These are phyloP conservation scores for Fomitopsis pinicola DNA, from an alignment of 1,284 basidiomycete genomes.

Conservation along the genomic window DNA sequence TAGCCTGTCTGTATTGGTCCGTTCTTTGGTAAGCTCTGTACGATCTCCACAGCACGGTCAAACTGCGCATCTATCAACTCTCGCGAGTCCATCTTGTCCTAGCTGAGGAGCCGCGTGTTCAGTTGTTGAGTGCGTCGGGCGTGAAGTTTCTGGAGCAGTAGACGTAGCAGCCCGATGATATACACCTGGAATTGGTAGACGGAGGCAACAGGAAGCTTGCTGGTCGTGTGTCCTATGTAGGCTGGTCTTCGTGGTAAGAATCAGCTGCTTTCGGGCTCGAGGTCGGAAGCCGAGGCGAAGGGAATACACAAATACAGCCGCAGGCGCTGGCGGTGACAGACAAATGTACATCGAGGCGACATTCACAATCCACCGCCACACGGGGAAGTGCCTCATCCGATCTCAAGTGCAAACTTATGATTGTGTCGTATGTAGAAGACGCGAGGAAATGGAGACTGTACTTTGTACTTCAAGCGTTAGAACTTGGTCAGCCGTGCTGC, in stretches of 20 bases:
- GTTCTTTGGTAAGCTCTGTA: slow-evolving; percentile 87
- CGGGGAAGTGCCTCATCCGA: too few relatives aligned
- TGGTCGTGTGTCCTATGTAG: background rate
- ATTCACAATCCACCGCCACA: too few relatives aligned
- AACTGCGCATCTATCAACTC: slow-evolving; percentile 79
- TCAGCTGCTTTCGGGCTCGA: background rate
- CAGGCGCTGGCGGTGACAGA: too few relatives aligned
- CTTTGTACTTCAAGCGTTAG: too few relatives aligned
- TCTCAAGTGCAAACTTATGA: too few relatives aligned
- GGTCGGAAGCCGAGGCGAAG: background rate
- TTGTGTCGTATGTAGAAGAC: too few relatives aligned
- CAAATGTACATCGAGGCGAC: too few relatives aligned
- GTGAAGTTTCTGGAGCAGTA: too few relatives aligned
- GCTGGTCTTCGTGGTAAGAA: background rate
- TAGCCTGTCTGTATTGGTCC: slow-evolving; percentile 96
- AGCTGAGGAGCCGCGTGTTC: background rate
- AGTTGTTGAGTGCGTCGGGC: too few relatives aligned
- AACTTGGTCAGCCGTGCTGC: too few relatives aligned
- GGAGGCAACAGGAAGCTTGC: background rate
- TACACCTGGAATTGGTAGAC: background rate
- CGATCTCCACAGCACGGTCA: slow-evolving; percentile 91
- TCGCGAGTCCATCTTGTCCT: slow-evolving; percentile 46
- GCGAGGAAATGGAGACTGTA: too few relatives aligned
- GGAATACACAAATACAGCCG: background rate
- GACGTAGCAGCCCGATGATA: background rate